phyloP scores from a whole-genome alignment of 2,329 filamentous ascomycete species.

The Xylaria sp. region DNA sequence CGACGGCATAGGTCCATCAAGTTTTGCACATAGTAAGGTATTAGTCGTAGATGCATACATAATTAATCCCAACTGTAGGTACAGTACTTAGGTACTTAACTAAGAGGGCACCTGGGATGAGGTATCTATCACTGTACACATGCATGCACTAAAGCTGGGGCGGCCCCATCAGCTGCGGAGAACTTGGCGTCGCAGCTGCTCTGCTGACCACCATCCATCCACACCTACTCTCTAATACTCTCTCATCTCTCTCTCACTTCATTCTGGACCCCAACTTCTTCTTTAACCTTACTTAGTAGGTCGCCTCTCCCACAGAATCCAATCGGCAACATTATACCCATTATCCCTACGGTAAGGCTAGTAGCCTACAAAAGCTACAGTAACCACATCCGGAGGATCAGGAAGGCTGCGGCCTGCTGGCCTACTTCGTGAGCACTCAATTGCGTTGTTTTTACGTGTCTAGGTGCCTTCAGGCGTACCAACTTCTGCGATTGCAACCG shows the following conservation, averaged over 20 bases:
- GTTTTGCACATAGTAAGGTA: not conserved
- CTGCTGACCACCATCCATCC: not conserved
- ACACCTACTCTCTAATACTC: no score
- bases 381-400: not conserved
- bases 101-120: no score
- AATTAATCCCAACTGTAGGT: no score
- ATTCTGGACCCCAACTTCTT: not conserved
- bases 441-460: not conserved
- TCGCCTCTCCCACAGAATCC: not conserved
- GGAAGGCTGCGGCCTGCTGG: not conserved
- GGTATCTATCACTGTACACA: no score
- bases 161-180: not conserved
- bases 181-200: not conserved
- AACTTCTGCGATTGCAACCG: not conserved
- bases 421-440: not conserved
- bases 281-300: no score
- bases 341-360: not conserved
- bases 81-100: no score
- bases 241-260: no score
- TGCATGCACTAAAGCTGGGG: no score
- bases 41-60: not conserved
- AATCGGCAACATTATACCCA: not conserved
- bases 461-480: not conserved
- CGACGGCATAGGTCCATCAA: no score
- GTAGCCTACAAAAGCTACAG: not conserved